A percentile compares a stretch with the other conserved stretches of the same genome.
phyloP scores from a whole-genome alignment of 2,329 filamentous ascomycete genomes.

The Colletotrichum coccodes region DNA sequence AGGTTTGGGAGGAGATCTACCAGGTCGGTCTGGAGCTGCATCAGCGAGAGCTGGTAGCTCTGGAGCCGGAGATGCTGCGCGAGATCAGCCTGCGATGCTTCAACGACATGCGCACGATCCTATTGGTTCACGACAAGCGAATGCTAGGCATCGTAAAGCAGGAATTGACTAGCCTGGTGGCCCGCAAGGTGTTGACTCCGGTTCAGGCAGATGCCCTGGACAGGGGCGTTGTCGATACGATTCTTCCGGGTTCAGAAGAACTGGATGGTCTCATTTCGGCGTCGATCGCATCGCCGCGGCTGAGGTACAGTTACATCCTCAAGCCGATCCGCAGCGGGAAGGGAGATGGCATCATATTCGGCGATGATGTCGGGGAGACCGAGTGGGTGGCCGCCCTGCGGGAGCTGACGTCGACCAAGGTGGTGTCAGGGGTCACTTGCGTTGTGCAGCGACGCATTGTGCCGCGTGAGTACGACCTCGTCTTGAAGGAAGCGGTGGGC shows the following conservation, averaged over 20 bases:
- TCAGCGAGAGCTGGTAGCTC: constrained; percentile 46
- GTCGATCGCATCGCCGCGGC: constrained; percentile 19
- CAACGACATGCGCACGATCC: constrained; percentile 52
- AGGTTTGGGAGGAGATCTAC: constrained; percentile 44
- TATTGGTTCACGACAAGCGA: constrained; percentile 54
- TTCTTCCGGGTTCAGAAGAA: constrained; percentile 42
- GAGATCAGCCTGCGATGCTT: constrained; percentile 49
- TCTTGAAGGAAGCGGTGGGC: constrained; percentile 40
- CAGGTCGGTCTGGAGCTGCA: constrained; percentile 52
- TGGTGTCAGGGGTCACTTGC: constrained; percentile 29
- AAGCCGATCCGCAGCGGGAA: constrained; percentile 52
- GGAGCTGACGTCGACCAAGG: constrained; percentile 16
- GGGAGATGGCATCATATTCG: constrained; percentile 51
- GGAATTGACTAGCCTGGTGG: constrained; percentile 43
- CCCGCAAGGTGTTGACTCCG: constrained; percentile 38
- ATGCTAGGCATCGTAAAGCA: constrained; percentile 51
- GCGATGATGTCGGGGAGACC: constrained; percentile 43
- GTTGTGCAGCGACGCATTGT: constrained; percentile 45
- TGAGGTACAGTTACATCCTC: constrained; percentile 44
- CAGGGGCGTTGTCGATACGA: constrained; percentile 45
- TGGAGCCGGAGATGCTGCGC: constrained; percentile 44
- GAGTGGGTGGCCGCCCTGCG: constrained; percentile 42
- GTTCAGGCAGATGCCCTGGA: constrained; percentile 40
- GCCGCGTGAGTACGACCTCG: constrained; percentile 44
- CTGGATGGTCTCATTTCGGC: constrained; percentile 36